Evolutionary conservation across 148 eudicot species (phyloP), one percentile per base, ranked within the genome.

Genomic region (Limonium bicolor): DNA sequence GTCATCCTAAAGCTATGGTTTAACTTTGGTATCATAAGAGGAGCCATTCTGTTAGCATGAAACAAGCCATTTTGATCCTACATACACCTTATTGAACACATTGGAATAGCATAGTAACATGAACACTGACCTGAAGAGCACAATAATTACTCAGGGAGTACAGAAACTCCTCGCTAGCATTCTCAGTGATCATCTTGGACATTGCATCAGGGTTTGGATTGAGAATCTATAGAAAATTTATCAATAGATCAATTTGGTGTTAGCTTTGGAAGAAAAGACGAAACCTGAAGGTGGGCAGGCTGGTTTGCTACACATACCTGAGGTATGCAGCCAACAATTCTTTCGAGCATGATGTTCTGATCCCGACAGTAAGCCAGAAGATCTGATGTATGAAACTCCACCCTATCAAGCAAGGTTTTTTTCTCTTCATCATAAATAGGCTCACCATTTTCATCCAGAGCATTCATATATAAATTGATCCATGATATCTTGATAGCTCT

Each of bases 201-300:
- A 90, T 90, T 62, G 97, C 95, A 70, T 90, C 97, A 48, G 97
- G 97, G 66, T 90, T 90, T 36, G 95, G 97, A 49, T 90, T 90
- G 41, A 90, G 87, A 67, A 90, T 90, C 97, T 90, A 25, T 14
- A 3, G 8, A 5, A 43, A 43, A 8, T 25, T 6, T 14, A 43
- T 5, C 48, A 43, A 5, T 31, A 43, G 19, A 43, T 31, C 14
- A 9, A n/a, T n/a, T 3, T 34, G 4, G 14, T 4, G 0, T 10
- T 4, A 45, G 35, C 41, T 42, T 26, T 28, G 5, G 46, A 59
- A 32, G 6, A 49, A 7, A 8, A 27, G 21, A 4, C 30, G 50
- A 27, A 2, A 40, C 15, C 14, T 32, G 50, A 19, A 5, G 5
- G 21, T 1, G 16, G 23, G 20, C 21, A 43, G 46, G 20, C 19